Conservation (phyloP, 768 basidiomycete species). For the Boletus fagicola region DNA sequence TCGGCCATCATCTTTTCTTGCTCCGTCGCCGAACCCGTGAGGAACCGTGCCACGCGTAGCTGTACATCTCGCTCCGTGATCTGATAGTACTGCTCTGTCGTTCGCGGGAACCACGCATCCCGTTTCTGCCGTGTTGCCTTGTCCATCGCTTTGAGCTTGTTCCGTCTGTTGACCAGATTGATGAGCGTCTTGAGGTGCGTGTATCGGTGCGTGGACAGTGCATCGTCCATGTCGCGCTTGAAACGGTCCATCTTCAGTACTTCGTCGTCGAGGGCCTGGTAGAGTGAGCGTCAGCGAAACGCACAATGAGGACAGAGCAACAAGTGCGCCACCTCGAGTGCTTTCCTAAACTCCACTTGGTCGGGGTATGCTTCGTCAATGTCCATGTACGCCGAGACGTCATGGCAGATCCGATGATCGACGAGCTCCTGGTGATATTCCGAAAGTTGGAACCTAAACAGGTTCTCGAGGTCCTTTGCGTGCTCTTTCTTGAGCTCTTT, state of each 20-base stretch:
- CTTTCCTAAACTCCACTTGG: slow-evolving; percentile 28
- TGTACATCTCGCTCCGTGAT: slow-evolving; percentile 42
- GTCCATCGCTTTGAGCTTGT: slow-evolving; percentile 19
- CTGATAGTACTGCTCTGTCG: slow-evolving; percentile 27
- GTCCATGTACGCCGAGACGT: slow-evolving; percentile 29
- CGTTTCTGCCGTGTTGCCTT: slow-evolving; percentile 20
- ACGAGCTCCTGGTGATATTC: slow-evolving; percentile 35
- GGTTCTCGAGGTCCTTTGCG: slow-evolving; percentile 28
- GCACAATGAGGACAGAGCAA: too few relatives aligned
- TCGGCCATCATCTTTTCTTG: slow-evolving; percentile 49
- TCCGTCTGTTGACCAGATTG: slow-evolving; percentile 16
- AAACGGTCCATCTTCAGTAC: slow-evolving; percentile 20
- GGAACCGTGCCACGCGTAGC: slow-evolving; percentile 50
- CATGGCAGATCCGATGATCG: slow-evolving; percentile 26
- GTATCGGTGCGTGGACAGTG: slow-evolving; percentile 30
- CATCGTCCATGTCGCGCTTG: slow-evolving; percentile 29
- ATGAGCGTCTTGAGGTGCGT: slow-evolving; percentile 28
- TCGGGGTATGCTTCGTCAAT: slow-evolving; percentile 25
- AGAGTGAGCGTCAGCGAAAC: not conserved
- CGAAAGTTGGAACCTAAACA: slow-evolving; percentile 30
- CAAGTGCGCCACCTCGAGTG: slow-evolving; percentile 18
- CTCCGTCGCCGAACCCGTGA: slow-evolving; percentile 27
- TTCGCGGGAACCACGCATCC: slow-evolving; percentile 36
- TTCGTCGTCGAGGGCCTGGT: slow-evolving; percentile 21
- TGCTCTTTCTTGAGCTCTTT: slow-evolving; percentile 31